A percentile compares a stretch with the other conserved stretches of the same genome.
Evolutionary conservation across 2,329 filamentous ascomycete genomes (phyloP).

Genomic region (Pseudogymnoascus sp.): DNA sequence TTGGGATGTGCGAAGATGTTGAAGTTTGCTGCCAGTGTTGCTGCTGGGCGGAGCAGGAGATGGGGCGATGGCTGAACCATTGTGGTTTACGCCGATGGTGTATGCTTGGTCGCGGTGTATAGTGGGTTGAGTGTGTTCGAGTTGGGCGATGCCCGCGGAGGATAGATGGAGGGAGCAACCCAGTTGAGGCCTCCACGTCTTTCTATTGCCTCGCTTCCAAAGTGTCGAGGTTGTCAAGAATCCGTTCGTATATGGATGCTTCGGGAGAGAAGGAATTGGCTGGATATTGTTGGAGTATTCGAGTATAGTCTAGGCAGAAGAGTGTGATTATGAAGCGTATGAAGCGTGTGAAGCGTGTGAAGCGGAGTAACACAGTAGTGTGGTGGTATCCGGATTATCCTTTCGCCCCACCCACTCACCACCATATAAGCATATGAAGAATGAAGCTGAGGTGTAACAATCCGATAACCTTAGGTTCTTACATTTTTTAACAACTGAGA

Average conservation of each 20-base stretch:
- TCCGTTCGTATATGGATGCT: not conserved
- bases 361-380: not conserved
- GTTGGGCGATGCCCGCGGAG: not conserved
- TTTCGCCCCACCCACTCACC: not conserved
- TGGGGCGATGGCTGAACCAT: constrained; percentile 46
- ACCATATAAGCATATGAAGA: not conserved
- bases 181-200: not conserved
- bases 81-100: not conserved
- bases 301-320: not conserved
- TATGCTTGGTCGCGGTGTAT: not conserved
- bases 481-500: not conserved
- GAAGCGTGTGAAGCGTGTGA: not conserved
- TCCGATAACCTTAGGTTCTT: not conserved
- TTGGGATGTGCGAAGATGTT: constrained; percentile 41
- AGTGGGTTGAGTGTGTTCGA: not conserved
- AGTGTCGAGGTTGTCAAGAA: not conserved
- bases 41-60: constrained; percentile 41
- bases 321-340: not conserved
- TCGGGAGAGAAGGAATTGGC: not conserved
- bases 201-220: not conserved
- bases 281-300: not conserved
- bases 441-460: not conserved
- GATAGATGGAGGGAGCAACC: not conserved
- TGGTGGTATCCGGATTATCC: not conserved
- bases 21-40: constrained; percentile 41